These are phyloP conservation scores for Liriodendron chinense DNA, from an alignment of 164 flowering plant genomes.

Conservation along the genomic window DNA sequence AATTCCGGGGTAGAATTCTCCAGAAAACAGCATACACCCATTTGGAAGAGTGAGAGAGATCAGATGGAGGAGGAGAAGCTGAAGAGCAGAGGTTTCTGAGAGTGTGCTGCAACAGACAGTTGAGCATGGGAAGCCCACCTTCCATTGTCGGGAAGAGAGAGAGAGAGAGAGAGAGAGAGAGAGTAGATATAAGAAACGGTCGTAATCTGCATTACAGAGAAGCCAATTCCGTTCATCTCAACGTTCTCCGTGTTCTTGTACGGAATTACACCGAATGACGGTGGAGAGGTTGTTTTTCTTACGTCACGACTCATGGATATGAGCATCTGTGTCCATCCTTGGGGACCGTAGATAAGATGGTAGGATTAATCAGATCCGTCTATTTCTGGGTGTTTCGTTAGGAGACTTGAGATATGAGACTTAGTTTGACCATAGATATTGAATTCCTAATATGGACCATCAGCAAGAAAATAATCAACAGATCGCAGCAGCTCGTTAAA, in stretches of 20 bases:
- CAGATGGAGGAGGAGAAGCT: conserved; percentile 32
- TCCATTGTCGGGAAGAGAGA: conserved; percentile 39
- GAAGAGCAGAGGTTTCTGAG: conserved; percentile 58
- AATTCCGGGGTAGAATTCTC: conserved; percentile 73
- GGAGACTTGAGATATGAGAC: no score
- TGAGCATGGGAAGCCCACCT: conserved; percentile 65
- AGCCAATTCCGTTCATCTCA: not conserved
- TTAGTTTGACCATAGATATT: no score
- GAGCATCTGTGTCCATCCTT: no score
- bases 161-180: conserved; percentile 19
- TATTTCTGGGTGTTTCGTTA: no score
- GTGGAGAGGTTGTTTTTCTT: no score
- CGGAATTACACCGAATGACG: not conserved
- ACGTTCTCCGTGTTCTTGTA: not conserved
- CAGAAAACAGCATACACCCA: conserved; percentile 84
- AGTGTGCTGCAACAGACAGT: conserved; percentile 66
- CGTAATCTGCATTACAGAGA: not conserved
- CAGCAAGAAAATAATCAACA: no score
- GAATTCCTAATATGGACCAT: no score
- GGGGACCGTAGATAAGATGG: no score
- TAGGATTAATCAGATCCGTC: no score
- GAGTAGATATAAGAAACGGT: not conserved
- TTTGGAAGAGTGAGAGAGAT: conserved; percentile 43
- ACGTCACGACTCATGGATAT: no score
- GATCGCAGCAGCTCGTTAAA: no score